Base-by-base conservation (phyloP, 345 rosid species). In the Euphorbia lathyris region DNA sequence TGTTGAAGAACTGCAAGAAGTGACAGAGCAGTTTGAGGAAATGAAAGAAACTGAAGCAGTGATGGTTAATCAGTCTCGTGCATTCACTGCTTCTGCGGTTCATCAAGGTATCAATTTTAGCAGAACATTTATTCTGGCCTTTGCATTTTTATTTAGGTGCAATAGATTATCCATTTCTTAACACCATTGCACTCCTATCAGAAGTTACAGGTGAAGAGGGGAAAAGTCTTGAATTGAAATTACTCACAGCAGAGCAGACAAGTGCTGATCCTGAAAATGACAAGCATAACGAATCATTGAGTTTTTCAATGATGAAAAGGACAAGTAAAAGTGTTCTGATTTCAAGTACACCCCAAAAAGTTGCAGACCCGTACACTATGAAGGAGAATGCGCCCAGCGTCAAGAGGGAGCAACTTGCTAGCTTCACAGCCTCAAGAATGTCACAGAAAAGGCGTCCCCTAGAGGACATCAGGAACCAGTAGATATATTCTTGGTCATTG, bases 351-450 rank as follows among this genome's bases (percentile, higher is more conserved):
- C 76, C 74, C 0, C 76, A 65, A 62, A 72, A 66, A 58, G 53
- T 30, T n/a, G 12, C 29, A 1, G 23, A 16, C 22, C 25, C 2
- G 22, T 4, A 47, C 64, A 73, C 57, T 14, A 75, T 63, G 81
- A 83, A 81, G 38, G 85, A 81, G 66, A 81, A 81, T 42, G 58
- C 55, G 9, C 27, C 4, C 0, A 48, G 66, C 56, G 57, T 40
- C 27, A 83, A 63, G 75, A 67, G n/a, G 66, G 62, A 58, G 52
- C 65, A 70, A 51, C 2, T 48, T 3, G 67, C 68, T 42, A 72
- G 25, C 55, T 1, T 7, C 50, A 80, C 74, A 2, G 71, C 74
- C 17, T 69, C 71, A 5, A 77, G 68, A 70, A 17, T 80, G 47
- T 56, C 42, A 26, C 30, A 58, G 1, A 72, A 62, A 48, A 77